Evolutionary conservation across 2,329 filamentous ascomycete species (phyloP), one percentile per base, ranked within the genome.

Genomic region (Gnomoniopsis sp.): DNA sequence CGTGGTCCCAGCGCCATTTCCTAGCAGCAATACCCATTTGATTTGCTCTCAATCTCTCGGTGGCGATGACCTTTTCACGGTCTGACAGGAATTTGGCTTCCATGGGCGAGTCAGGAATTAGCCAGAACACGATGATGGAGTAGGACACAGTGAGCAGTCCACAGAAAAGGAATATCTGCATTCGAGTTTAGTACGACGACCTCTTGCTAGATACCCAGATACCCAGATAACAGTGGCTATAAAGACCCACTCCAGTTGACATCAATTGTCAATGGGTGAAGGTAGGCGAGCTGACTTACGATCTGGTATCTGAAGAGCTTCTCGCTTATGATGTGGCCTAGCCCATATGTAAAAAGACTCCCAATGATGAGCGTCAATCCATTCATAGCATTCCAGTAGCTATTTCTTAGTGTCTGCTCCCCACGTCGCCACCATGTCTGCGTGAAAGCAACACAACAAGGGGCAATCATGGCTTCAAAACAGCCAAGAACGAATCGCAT

Each of bases 61-160:
- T 77, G 0, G 84, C 83, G 11, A 86, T 71, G 0, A 84, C 65
- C 57, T 82, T 85, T 49, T 88, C 84, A 15, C 81, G 73, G 3
- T 80, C 76, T 0, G 71, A 75, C 2, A 88, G 74, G 51, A 86
- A 87, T 21, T 79, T 82, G 1, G 84, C 79, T 22, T 82, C 77
- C 65, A 86, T 79, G 0, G 86, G 86, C 0, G 83, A 86, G 64
- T 89, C 86, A 0, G 87, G 87, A 77, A 89, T 85, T 53, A 81
- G 79, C 19, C 79, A 56, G 70, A 83, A 76, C 6, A 88, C 78
- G 14, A 80, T 65, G 0, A 75, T 64, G 1, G 80, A 76, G 60
- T 80, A 82, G 1, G 75, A 69, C 6, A 85, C 76, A 0, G 82
- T 85, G 49, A 85, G 68, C 8, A 75, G 64, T 2, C 80, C 80